Evolutionary conservation across 2,329 filamentous ascomycete species (phyloP), one percentile per base, ranked within the genome.

Genomic region (Emmonsia crescens): DNA sequence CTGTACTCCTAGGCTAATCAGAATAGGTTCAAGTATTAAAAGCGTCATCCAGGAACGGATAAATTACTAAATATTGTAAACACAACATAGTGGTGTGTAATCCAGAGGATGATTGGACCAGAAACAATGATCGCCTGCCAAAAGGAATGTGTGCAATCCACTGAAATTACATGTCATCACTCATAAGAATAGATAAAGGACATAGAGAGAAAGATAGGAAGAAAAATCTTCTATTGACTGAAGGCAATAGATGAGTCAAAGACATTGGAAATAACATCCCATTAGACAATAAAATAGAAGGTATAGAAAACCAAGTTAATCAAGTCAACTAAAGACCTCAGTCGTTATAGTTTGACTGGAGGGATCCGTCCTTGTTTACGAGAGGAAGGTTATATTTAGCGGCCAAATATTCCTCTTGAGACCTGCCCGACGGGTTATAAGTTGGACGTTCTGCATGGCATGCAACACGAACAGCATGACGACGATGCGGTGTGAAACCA

Each of bases 301-400:
- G 16, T 21, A 44, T 12, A 19, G 14, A 40, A 42, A 27, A 29
- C 24, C 12, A 21, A 27, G 1, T 8, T 10, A 38, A 42, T n/a
- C 16, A 6, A n/a, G 12, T 16, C 33, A 57, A 24, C n/a, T 16
- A 14, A 27, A 57, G 12, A 12, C 14, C 31, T 66, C 66, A 80
- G 65, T 85, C 82, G 63, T 85, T 85, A 65, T 84, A 84, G 67
- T 84, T 84, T 6, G 80, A 79, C 64, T 79, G 74, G 2, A 80
- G 77, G 24, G 80, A 76, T 0, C 82, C 82, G 66, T 84, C 79
- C 71, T 84, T 84, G 66, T 82, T 81, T 8, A 81, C 78, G 64
- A 73, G 74, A 2, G 78, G 78, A 29, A 83, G 68, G 1, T 78
- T 78, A 69, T 80, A 79, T 62, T 72, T 72, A 48, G 72, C 74